Evolutionary conservation across 768 basidiomycete species (phyloP), one percentile per base, ranked within the genome.

Genomic region (Leccinum truebloodii): DNA sequence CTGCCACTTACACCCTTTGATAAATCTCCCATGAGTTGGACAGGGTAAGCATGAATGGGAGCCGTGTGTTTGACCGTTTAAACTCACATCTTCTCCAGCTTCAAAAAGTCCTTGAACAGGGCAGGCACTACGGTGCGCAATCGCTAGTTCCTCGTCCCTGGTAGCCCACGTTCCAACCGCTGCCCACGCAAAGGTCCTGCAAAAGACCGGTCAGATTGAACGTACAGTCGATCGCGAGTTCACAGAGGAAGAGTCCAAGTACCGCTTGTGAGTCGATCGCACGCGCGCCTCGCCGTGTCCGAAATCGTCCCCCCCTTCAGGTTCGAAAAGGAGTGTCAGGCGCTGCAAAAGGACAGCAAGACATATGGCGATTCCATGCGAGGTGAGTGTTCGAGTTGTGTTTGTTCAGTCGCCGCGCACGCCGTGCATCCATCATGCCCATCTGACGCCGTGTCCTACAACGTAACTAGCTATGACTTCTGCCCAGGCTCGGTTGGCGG

Each of bases 171-270:
- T 57, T 63, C 63, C 55, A 54, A 52, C 18, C 5, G 18, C 22
- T 57, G 41, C 64, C 46, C 58, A 41, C 32, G 28, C 54, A 48
- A 71, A 94, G 92, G 83, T 98, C 68, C 83, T 96, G 73, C 95
- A 98, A 81, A 98, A 98, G 86, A 96, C 95, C 1, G 96, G 96
- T 58, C 95, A 98, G 77, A 94, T 98, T 61, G 96, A 98, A 73
- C 83, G 95, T 30, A 98, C 96, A 0, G 85, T 97, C 26, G 96
- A 98, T 76, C 80, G 92, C 54, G 95, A 98, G 70, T 98, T 97
- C 69, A 81, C 88, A 14, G 89, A 95, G 59, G 95, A 97, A 75
- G 94, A 97, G 73, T 85, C 87, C 52, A 92, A 95, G 72, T 98
- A 87, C 80, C 86, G 87, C 78, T 84, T 84, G 95, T 97, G 73